Percentiles rank a stretch among this genome's conserved stretches.
These are phyloP conservation scores for Phytopythium helicoides DNA, from an alignment of 352 stramenopile genomes.

Conservation along the genomic window DNA sequence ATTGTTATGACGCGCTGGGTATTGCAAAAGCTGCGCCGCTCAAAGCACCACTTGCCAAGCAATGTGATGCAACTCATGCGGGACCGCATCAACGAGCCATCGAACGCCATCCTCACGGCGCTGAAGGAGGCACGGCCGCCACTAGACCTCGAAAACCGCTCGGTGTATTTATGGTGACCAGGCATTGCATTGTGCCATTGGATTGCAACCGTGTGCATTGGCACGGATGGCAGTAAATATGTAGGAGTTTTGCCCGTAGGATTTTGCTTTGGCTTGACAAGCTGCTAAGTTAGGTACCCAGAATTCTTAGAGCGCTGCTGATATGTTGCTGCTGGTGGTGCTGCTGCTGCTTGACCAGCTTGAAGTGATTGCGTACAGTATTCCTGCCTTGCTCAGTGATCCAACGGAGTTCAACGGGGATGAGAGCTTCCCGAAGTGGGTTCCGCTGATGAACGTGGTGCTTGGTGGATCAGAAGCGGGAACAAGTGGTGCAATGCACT, in stretches of 20 bases:
- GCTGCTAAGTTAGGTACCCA: background rate
- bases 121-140: slow-evolving; percentile 14
- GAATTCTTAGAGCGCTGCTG: no score
- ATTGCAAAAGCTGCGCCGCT: slow-evolving; percentile 23
- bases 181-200: background rate
- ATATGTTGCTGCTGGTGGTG: no score
- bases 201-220: background rate
- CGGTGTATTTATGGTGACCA: slow-evolving; percentile 5
- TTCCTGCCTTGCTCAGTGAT: background rate
- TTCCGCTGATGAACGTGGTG: background rate
- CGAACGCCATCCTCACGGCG: slow-evolving; percentile 23
- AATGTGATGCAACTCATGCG: slow-evolving; percentile 27
- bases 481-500: no score
- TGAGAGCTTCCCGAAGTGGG: background rate
- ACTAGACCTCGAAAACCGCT: slow-evolving; percentile 13
- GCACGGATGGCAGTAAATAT: no score
- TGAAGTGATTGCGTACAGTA: no score
- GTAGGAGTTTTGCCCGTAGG: background rate
- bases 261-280: background rate
- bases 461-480: no score
- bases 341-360: background rate
- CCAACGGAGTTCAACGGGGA: slow-evolving; percentile 2
- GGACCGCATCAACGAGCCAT: slow-evolving; percentile 26
- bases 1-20: slow-evolving; percentile 28
- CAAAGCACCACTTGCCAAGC: slow-evolving; percentile 16